phyloP scores from a whole-genome alignment of 192 early-diverging fungal species.

The Geranomyces variabilis region DNA sequence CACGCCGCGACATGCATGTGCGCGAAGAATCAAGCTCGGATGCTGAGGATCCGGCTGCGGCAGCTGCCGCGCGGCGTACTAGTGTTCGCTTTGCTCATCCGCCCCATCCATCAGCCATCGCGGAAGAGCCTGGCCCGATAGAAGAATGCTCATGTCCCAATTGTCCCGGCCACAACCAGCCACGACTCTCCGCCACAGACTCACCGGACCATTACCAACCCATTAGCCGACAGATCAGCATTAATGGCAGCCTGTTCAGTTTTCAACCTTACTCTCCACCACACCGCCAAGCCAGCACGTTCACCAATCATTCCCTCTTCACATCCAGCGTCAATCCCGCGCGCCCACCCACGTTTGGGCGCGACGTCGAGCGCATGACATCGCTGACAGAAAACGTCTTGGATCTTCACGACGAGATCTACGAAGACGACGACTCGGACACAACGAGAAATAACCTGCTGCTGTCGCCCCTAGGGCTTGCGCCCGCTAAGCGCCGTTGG shows the following conservation, averaged over 20 bases:
- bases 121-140: too few relatives aligned
- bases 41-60: not conserved
- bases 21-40: not conserved
- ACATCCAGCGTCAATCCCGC: not conserved
- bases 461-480: not conserved
- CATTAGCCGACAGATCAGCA: conserved; percentile 2
- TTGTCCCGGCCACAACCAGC: too few relatives aligned
- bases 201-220: not conserved
- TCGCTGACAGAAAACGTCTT: conserved; percentile 5
- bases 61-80: too few relatives aligned
- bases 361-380: not conserved
- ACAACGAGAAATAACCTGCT: not conserved
- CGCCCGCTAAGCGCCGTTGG: conserved; percentile 6
- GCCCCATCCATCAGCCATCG: too few relatives aligned
- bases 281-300: not conserved
- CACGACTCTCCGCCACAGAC: too few relatives aligned
- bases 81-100: too few relatives aligned
- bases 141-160: too few relatives aligned
- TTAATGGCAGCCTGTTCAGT: conserved; percentile 2
- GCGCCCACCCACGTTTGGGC: not conserved
- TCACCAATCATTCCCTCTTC: not conserved
- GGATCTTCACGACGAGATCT: conserved; percentile 9
- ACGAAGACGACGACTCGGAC: not conserved
- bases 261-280: not conserved
- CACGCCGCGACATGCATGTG: not conserved